These are phyloP conservation scores for Moesziomyces parantarcticus DNA, from an alignment of 1,284 basidiomycete genomes.

Conservation along the genomic window DNA sequence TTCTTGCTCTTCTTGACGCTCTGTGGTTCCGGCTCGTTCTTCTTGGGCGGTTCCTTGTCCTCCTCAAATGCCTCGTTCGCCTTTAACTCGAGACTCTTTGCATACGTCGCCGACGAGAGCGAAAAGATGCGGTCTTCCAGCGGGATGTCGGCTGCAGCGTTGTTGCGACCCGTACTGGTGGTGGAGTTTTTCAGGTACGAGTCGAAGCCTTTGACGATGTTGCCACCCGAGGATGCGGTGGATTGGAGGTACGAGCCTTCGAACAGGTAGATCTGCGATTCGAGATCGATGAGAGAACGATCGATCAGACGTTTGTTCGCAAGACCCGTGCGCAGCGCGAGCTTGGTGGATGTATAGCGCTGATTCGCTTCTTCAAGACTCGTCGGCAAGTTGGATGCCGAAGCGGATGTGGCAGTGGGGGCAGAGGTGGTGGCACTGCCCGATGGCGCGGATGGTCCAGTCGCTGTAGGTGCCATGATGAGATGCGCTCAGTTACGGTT, in stretches of 20 bases:
- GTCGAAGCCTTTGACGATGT: conserved; percentile 67
- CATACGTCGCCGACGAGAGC: conserved; percentile 58
- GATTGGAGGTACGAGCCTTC: conserved; percentile 64
- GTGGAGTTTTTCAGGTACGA: conserved; percentile 58
- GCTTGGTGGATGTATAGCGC: conserved; percentile 55
- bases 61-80: conserved; percentile 43
- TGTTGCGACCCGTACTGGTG: conserved; percentile 2
- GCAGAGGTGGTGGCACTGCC: not conserved
- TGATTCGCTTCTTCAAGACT: conserved; percentile 61
- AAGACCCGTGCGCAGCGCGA: conserved; percentile 50
- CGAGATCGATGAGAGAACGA: conserved; percentile 61
- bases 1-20: conserved; percentile 26
- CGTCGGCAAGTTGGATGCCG: conserved; percentile 13
- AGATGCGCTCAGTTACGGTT: not conserved
- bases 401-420: not conserved
- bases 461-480: conserved; percentile 40
- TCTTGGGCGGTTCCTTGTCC: conserved; percentile 8
- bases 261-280: conserved; percentile 66
- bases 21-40: conserved; percentile 7
- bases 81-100: conserved; percentile 60
- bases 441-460: not conserved
- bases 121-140: conserved; percentile 63
- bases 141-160: conserved; percentile 27
- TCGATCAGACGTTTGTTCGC: conserved; percentile 61
- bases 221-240: conserved; percentile 63